Evolutionary conservation across 257 asterid species (phyloP).

Genomic region (Solanum piurae): DNA sequence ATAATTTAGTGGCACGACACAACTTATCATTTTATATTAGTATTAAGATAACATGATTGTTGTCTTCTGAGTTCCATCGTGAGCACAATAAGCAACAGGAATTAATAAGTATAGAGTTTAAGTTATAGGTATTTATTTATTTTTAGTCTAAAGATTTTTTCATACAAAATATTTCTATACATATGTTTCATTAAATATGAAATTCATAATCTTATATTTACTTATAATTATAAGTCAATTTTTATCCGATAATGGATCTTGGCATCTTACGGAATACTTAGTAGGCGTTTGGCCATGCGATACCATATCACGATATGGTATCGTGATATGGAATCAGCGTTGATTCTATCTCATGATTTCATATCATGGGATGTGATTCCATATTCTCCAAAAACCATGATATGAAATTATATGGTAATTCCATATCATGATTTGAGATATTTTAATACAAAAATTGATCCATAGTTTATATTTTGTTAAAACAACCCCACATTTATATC

Average conservation of each 20-base stretch:
- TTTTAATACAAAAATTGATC: too few relatives aligned
- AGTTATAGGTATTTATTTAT: neutral
- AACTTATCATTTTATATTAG: neutral
- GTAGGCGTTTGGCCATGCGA: too few relatives aligned
- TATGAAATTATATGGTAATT: too few relatives aligned
- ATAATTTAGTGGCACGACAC: neutral
- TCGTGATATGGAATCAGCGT: too few relatives aligned
- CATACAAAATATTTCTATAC: neutral
- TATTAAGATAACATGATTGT: neutral
- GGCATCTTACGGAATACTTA: neutral
- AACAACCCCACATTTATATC: too few relatives aligned
- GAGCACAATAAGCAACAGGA: neutral
- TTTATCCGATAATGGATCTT: neutral
- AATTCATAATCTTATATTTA: neutral
- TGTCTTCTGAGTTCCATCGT: neutral
- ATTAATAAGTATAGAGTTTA: neutral
- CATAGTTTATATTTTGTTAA: too few relatives aligned
- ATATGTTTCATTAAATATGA: neutral
- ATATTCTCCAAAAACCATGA: too few relatives aligned
- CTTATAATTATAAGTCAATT: neutral
- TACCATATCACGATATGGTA: too few relatives aligned
- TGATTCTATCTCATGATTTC: too few relatives aligned
- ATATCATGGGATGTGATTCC: too few relatives aligned
- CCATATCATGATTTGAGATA: too few relatives aligned
- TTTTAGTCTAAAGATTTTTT: neutral